Conservation (phyloP, 78 protist species). For the Chrysochromulina tobinii region DNA sequence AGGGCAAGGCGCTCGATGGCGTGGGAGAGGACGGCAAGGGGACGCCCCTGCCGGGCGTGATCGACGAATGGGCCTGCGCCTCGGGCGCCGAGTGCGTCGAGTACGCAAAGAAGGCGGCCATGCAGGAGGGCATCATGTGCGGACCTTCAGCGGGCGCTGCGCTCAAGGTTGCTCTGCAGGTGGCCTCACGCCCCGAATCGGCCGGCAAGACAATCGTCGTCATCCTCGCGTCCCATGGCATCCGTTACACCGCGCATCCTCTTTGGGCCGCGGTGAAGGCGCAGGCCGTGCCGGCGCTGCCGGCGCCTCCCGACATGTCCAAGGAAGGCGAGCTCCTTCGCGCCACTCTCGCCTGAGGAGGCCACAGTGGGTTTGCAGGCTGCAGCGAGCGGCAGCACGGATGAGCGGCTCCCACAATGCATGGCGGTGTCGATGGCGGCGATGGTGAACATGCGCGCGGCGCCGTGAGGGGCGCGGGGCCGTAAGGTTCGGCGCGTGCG, state of each 20-base stretch:
- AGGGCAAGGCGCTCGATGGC: background rate
- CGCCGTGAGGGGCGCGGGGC: too few relatives aligned
- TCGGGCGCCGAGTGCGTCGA: background rate
- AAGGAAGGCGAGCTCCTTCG: background rate
- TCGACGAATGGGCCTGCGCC: slow-evolving; percentile 31
- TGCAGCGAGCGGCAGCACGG: too few relatives aligned
- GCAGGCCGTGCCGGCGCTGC: background rate
- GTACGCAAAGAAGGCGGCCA: background rate
- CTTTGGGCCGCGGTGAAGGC: background rate
- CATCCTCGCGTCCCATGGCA: slow-evolving; percentile 1
- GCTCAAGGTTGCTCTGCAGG: background rate
- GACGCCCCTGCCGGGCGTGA: background rate
- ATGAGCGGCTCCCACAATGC: too few relatives aligned
- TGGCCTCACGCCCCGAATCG: slow-evolving; percentile 30
- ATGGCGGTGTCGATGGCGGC: too few relatives aligned
- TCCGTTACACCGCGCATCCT: background rate
- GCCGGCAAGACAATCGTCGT: slow-evolving; percentile 25
- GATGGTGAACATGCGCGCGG: too few relatives aligned
- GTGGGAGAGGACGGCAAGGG: background rate
- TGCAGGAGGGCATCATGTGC: slow-evolving; percentile 4
- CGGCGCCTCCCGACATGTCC: background rate
- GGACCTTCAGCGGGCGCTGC: slow-evolving; percentile 25
- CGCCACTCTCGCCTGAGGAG: too few relatives aligned
- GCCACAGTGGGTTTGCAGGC: too few relatives aligned
- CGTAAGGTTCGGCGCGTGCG: too few relatives aligned